Conservation (phyloP, 768 basidiomycete genomes). For the Pulveroboletus ravenelii region DNA sequence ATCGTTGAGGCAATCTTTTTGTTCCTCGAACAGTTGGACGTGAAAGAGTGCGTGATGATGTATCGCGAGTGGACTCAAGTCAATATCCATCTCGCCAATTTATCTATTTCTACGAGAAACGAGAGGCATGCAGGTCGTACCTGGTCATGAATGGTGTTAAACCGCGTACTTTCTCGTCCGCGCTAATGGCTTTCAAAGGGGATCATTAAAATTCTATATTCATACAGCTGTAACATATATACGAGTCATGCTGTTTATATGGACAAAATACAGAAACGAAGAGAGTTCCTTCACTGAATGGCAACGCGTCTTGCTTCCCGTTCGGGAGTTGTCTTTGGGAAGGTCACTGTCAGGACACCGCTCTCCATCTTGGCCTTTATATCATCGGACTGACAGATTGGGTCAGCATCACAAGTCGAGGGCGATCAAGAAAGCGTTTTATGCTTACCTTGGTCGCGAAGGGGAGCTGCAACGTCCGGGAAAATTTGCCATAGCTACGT, state of each 20-base stretch:
- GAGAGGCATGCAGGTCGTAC: no score
- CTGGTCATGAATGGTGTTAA: background rate
- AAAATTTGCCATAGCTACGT: slow-evolving; percentile 41
- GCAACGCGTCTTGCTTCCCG: slow-evolving; percentile 38
- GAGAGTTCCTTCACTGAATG: background rate
- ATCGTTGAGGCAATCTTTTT: background rate
- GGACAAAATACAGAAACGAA: no score
- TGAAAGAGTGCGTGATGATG: background rate
- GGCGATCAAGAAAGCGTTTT: background rate
- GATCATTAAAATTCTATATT: background rate
- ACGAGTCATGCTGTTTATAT: no score
- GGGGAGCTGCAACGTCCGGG: slow-evolving; percentile 41
- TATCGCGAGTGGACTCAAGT: no score
- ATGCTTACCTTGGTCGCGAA: slow-evolving; percentile 38
- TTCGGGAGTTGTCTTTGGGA: slow-evolving; percentile 39
- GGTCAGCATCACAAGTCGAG: background rate
- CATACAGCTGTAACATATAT: no score
- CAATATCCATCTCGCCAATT: background rate
- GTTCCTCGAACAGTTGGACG: background rate
- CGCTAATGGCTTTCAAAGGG: background rate
- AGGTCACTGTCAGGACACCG: slow-evolving; percentile 41
- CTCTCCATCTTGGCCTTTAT: slow-evolving; percentile 44
- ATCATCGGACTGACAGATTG: slow-evolving; percentile 31
- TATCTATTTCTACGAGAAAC: no score
- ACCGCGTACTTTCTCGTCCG: background rate